Base-by-base conservation (phyloP, 768 basidiomycete species). In the Gautieria morchelliformis region DNA sequence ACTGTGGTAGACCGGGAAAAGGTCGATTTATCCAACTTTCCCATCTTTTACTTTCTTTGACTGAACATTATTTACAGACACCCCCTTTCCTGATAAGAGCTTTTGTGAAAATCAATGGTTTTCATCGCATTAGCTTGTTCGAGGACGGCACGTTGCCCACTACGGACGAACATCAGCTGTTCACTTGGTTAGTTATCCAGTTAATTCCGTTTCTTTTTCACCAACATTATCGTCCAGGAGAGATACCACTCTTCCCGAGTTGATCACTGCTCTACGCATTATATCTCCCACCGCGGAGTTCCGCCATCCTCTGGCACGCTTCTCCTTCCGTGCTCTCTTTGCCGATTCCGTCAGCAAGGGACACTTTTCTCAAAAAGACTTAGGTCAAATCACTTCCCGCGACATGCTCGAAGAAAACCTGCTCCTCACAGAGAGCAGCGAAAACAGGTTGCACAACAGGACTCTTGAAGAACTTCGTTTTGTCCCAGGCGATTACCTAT, bases 141-240 rank as follows among this genome's bases (percentile, higher is more conserved):
- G 87, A 92, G 64, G 87, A 91, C 58, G 83, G 86, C 0, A 77
- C 79, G 2, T 74, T 87, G 3, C 89, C 89, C 7, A 83, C 83
- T 2, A 82, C 83, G 6, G 89, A 92, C 60, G 89, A 92, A 65
- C 84, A 88, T 48, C 88, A 90, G 65, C 70, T 92, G 35, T 91
- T 85, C 63, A 85, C 86, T 7, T 92, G 89, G 89, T 87, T 63
- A 22, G 75, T 62, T 19, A 39, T 53, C 48, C 10, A 5, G 14
- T 56, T 5, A 59, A 15, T 6, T n/a, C 33, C 37, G 35, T 15
- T 8, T n/a, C 19, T 12, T 45, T 35, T 17, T 12, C 33, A 44
- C 59, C 8, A 63, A 19, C 10, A 47, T 37, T 53, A 1, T 22
- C 14, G 14, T 35, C 37, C 61, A 91, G 89, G 89, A 88, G 82